Evolutionary conservation across 495 filamentous ascomycete species (phyloP).

Genomic region (Halenospora varia): DNA sequence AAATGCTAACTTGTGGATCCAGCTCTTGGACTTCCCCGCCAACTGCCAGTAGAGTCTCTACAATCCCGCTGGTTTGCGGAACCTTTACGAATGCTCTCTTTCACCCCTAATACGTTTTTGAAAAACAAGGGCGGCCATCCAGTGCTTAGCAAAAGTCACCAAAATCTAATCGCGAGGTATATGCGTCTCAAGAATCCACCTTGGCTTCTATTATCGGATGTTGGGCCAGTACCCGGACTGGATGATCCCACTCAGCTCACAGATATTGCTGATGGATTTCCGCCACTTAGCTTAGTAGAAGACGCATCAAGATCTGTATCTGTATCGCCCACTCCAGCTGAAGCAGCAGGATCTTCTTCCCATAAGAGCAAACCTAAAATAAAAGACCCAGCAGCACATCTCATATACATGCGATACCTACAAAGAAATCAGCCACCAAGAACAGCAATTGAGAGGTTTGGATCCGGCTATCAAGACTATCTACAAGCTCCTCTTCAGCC

Average conservation of each 20-base stretch:
- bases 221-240: slow-evolving; percentile 61
- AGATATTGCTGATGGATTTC: slow-evolving; percentile 31
- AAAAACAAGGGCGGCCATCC: slow-evolving; percentile 77
- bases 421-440: slow-evolving; percentile 72
- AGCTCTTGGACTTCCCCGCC: slow-evolving; percentile 74
- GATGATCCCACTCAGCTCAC: slow-evolving; percentile 33
- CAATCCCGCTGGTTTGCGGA: slow-evolving; percentile 94
- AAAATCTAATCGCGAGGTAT: slow-evolving; percentile 71
- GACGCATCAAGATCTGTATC: slow-evolving; percentile 32
- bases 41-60: slow-evolving; percentile 66
- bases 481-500: slow-evolving; percentile 92
- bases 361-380: slow-evolving; percentile 27
- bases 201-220: slow-evolving; percentile 76
- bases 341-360: slow-evolving; percentile 44
- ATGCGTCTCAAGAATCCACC: slow-evolving; percentile 78
- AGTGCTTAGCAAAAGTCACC: slow-evolving; percentile 76
- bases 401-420: slow-evolving; percentile 78
- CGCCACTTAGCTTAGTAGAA: slow-evolving; percentile 33
- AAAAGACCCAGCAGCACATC: slow-evolving; percentile 45
- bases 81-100: slow-evolving; percentile 74
- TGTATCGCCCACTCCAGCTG: slow-evolving; percentile 63
- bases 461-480: slow-evolving; percentile 85
- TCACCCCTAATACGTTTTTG: slow-evolving; percentile 65
- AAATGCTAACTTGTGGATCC: slow-evolving; percentile 14
- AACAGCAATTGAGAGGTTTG: slow-evolving; percentile 60